Evolutionary conservation across 441 rosid genomes (phyloP), one percentile per base, ranked within the genome.

Genomic region (Adansonia gregorii): DNA sequence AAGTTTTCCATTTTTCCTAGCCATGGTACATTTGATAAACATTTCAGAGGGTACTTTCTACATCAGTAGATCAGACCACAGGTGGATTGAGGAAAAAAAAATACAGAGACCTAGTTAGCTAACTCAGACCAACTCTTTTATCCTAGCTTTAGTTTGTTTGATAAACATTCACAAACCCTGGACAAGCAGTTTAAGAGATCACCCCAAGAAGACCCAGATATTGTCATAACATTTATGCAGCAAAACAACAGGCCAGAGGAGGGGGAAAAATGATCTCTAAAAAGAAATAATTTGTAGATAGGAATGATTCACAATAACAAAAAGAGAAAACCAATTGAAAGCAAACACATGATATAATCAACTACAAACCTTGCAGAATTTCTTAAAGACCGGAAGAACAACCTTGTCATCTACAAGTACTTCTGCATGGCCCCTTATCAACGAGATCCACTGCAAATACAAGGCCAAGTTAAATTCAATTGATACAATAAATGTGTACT

Each of bases 351-450:
- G 67, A 70, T 20, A 55, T 46, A 78, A 24, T 59, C 1, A 63
- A 77, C 14, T 51, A 48, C 56, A 17, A 85, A 96, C 99, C 99
- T 92, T 94, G 85, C 98, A 96, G 78, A 83, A 84, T 73, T 89
- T 94, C 88, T 88, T 85, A 79, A 93, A 96, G 75, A 88, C 86
- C 12, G 91, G 84, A 78, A 89, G 90, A 69, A 92, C 84, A 59
- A 82, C 83, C 72, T 88, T 89, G 84, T 96, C 99, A 81, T 89
- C 90, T 68, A 87, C 91, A 69, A 96, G 78, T 24, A 88, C 89
- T 82, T 93, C 91, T 31, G 95, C 98, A 77, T 94, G 98, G 75
- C 89, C 88, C 77, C 98, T 89, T 74, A 90, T 66, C 81, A 94
- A 80, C 74, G 94, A 76, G 11, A 94, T 86, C 98, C 98, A 94